Evolutionary conservation across 768 basidiomycete species (phyloP), one percentile per base, ranked within the genome.

Genomic region (Podaxis pistillaris): DNA sequence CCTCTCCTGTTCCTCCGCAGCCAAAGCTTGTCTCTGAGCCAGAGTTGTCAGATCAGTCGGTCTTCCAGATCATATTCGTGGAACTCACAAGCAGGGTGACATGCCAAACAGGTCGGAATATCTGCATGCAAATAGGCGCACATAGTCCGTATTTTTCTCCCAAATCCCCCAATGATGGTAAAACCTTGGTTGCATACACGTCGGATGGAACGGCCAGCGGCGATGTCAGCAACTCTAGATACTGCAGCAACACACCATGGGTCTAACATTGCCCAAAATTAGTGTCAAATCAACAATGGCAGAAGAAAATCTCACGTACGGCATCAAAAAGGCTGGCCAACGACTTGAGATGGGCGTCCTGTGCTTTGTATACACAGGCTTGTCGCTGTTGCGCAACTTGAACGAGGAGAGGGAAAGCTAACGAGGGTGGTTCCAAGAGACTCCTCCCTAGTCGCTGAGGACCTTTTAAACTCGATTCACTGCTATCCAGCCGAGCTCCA

Each of bases 311-410:
- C 62, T 13, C 17, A 82, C 93, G 71, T 70, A 96, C 96, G 59
- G 88, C 85, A 74, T 99, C 97, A 71, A 90, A 97, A 33, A 96
- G 80, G 64, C 89, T 87, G 22, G 90, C 91, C 51, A 98, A 76
- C 1, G 92, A 90, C 75, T 96, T 97, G 24, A 94, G 75, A 74
- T 94, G 87, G 4, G 90, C 85, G 70, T 92, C 86, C 3, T 82
- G 79, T 3, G 87, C 87, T 65, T 80, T 85, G 70, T 85, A 92
- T 1, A 95, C 86, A 66, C 92, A 95, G 5, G 88, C 84, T 71
- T 96, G 90, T 11, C 95, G 86, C 69, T 95, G 93, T 73, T 96
- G 92, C 4, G 95, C 94, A 54, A 98, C 86, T 68, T 94, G 92
- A 50, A 98, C 86, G 52, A 98, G 86, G 30, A 98, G 84, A 2